Evolutionary conservation across 805 yeast genomes (phyloP), one percentile per base, ranked within the genome.

Genomic region (Metschnikowia dekortorum): DNA sequence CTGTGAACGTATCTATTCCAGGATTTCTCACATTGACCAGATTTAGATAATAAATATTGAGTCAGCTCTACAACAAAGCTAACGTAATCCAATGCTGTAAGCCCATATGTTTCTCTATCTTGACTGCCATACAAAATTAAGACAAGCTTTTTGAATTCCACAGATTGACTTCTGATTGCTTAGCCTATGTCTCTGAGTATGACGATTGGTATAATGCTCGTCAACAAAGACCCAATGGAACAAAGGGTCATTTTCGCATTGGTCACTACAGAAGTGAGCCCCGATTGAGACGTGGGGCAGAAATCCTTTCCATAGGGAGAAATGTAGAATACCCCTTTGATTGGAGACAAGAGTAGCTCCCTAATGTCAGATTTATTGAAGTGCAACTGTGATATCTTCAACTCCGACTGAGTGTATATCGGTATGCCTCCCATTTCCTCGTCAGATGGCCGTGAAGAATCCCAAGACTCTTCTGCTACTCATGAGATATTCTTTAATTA

Each of bases 271-370:
- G 78, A 65, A 1, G 81, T 62, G 0, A 85, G 90, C 44, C 87
- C 69, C 2, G 81, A 66, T 56, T 84, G 84, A 1, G 92, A 90
- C 32, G 71, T 65, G 2, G 97, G 96, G 54, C 82, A 80, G 28
- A 87, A 84, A 62, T 90, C 97, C 58, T 86, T 88, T 0, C 96
- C 96, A 62, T 86, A 87, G 0, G 94, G 91, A 16, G 90, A 87
- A 44, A 90, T 85, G 62, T 91, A 90, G 56, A 82, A 84, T 4
- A 90, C 79, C 34, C 92, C 69, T 28, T 78, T 73, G 8, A 90
- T 83, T 1, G 96, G 91, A 0, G 94, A 80, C 2, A 16, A 16
- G 2, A 16, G 18, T 16, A 16, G 18, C 18, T 16, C 18, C 18
- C 2, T 16, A 16, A 1, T 3, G 18, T 16, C 18, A 2, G 18